Percentiles rank a stretch among this genome's conserved stretches.
phyloP scores from a whole-genome alignment of 257 asterid species.

The Capsicum chinense region DNA sequence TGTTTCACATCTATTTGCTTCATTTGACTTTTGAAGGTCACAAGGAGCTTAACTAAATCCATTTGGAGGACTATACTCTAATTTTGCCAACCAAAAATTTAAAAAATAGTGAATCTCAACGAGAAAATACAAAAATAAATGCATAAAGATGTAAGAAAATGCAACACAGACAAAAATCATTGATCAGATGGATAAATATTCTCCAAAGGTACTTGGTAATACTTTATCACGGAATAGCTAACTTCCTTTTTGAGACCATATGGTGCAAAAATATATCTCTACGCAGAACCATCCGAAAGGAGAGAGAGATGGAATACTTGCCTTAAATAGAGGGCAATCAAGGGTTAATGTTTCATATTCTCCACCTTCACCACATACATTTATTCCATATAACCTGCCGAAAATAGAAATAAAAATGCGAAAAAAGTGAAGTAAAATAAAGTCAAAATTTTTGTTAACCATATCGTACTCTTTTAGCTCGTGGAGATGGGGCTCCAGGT shows the following conservation, averaged over 20 bases:
- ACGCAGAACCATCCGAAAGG: neutral
- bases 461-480: conserved; percentile 81
- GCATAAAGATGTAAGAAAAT: conserved; percentile 10
- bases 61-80: neutral
- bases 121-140: neutral
- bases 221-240: neutral
- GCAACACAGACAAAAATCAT: neutral
- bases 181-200: conserved; percentile 1
- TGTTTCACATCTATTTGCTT: neutral
- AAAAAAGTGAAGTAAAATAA: conserved; percentile 33
- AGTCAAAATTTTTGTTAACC: conserved; percentile 26
- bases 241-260: neutral
- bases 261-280: neutral
- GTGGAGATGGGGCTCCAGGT: conserved; percentile 78
- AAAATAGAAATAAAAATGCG: conserved; percentile 27
- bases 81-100: neutral
- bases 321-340: conserved; percentile 94
- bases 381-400: conserved; percentile 86
- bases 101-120: neutral
- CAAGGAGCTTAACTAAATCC: conserved; percentile 12
- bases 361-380: conserved; percentile 99
- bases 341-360: conserved; percentile 96
- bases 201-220: neutral
- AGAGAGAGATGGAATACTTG: conserved; percentile 43
- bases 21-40: conserved; percentile 15